phyloP scores from a whole-genome alignment of 139 green algal species.

The Diplosphaera chodatii region DNA sequence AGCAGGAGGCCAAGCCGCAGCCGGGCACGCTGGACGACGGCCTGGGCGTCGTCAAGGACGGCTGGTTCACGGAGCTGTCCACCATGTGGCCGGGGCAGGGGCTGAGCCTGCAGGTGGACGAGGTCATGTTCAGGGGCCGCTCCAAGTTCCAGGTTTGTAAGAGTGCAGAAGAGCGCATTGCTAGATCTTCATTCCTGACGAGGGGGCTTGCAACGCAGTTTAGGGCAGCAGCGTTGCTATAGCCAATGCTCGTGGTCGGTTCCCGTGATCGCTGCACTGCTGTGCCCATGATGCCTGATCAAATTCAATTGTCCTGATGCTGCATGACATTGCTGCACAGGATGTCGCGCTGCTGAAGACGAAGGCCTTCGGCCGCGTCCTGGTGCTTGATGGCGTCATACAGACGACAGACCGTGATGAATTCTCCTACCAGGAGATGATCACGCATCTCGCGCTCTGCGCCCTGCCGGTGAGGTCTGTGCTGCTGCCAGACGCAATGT shows the following conservation, averaged over 20 bases:
- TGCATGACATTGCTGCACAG: conserved; percentile 34
- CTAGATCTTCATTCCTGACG: not conserved
- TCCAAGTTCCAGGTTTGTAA: conserved; percentile 86
- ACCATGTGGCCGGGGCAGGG: conserved; percentile 91
- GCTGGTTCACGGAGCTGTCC: conserved; percentile 89
- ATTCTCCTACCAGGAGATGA: conserved; percentile 97
- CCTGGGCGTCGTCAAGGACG: conserved; percentile 40
- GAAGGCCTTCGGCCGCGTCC: conserved; percentile 80
- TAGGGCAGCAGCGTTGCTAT: too few relatives aligned
- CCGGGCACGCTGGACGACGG: conserved; percentile 31
- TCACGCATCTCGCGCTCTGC: conserved; percentile 89
- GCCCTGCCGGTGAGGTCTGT: conserved; percentile 55
- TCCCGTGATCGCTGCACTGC: too few relatives aligned
- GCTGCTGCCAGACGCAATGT: too few relatives aligned
- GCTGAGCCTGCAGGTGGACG: conserved; percentile 81
- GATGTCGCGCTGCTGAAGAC: conserved; percentile 80
- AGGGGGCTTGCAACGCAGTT: not conserved
- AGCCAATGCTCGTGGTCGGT: too few relatives aligned
- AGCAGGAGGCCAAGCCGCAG: not conserved
- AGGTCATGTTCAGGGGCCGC: conserved; percentile 76
- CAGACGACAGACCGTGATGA: conserved; percentile 95
- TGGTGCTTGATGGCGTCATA: conserved; percentile 95
- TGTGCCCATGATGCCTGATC: too few relatives aligned
- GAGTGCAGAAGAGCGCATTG: too few relatives aligned
- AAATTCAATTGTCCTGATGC: too few relatives aligned